phyloP scores from a whole-genome alignment of 2,329 filamentous ascomycete species.

The Rhinocladiella mackenziei region DNA sequence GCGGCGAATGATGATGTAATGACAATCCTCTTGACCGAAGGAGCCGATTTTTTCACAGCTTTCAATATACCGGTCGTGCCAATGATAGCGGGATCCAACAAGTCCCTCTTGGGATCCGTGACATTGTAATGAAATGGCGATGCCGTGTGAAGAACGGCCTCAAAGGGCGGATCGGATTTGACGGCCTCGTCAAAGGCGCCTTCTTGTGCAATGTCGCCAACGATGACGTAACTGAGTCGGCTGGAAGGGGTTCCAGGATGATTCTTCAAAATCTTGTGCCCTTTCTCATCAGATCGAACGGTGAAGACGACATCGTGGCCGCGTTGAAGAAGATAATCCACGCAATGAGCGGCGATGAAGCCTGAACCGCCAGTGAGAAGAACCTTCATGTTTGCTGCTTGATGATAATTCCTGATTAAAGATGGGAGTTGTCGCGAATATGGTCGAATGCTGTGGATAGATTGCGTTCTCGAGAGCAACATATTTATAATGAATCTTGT shows the following conservation, averaged over 20 bases:
- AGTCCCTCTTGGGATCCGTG: slow-evolving; percentile 60
- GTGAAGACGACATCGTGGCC: slow-evolving; percentile 60
- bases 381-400: slow-evolving; percentile 37
- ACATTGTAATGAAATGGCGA: slow-evolving; percentile 72
- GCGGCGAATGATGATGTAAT: slow-evolving; percentile 68
- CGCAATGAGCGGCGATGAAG: slow-evolving; percentile 63
- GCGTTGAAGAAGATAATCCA: slow-evolving; percentile 55
- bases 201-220: slow-evolving; percentile 66
- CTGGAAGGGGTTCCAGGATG: slow-evolving; percentile 51
- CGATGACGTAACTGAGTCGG: slow-evolving; percentile 61
- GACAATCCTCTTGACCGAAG: slow-evolving; percentile 67
- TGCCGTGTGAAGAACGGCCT: slow-evolving; percentile 70
- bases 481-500: too few relatives aligned
- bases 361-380: slow-evolving; percentile 52
- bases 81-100: slow-evolving; percentile 59
- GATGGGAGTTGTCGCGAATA: too few relatives aligned
- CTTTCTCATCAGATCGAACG: slow-evolving; percentile 59
- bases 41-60: slow-evolving; percentile 57
- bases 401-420: too few relatives aligned
- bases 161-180: slow-evolving; percentile 61
- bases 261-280: slow-evolving; percentile 55
- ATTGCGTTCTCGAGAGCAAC: too few relatives aligned
- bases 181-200: slow-evolving; percentile 66
- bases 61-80: slow-evolving; percentile 61
- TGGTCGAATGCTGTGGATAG: too few relatives aligned